Base-by-base conservation (phyloP, 805 yeast genomes). In the Candida nonsorbophila region DNA sequence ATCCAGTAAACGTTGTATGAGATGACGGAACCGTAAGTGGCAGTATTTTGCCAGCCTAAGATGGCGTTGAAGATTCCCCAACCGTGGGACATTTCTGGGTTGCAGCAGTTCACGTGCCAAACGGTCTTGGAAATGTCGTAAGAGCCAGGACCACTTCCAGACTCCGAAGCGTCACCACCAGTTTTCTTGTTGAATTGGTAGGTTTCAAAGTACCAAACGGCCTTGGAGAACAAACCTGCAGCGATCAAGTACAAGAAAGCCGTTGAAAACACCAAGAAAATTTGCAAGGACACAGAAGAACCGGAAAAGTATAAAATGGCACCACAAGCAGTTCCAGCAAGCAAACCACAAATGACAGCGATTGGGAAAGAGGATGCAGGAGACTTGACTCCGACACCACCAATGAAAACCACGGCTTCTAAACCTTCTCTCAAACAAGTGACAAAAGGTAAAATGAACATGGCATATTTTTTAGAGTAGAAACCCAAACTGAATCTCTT, bases 71-170 rank as follows among this genome's bases (percentile, higher is more conserved):
- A 87, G 40, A 87, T 77, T 71, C 85, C 95, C 96, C 96, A 88
- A 62, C 96, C 96, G 44, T 79, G 77, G 57, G 80, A 87, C 34
- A 70, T 65, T 55, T 80, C 87, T 23, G 96, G 96, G 61, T 85
- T 86, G 67, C 96, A 88, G 65, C 96, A 87, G 69, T 87, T 86
- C 38, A 88, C 88, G 63, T 87, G 97, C 86, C 95, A 87, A 14
- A 87, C 95, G n/a, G 81, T 60, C 49, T 71, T 71, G 29, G 65
- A 48, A 49, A 87, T 72, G 56, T 88, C 79, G 61, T 87, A 87
- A 11, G 96, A 79, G 49, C 97, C 97, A 25, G 94, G 87, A 40
- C 97, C 97, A 31, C 78, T 69, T 45, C 96, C 96, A 43, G 67
- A 61, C 58, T 87, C 96, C 16, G 94, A 72, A 10, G 92, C 95